Base-by-base conservation (phyloP, 495 filamentous ascomycete species). In the Trypethelium eluteriae region DNA sequence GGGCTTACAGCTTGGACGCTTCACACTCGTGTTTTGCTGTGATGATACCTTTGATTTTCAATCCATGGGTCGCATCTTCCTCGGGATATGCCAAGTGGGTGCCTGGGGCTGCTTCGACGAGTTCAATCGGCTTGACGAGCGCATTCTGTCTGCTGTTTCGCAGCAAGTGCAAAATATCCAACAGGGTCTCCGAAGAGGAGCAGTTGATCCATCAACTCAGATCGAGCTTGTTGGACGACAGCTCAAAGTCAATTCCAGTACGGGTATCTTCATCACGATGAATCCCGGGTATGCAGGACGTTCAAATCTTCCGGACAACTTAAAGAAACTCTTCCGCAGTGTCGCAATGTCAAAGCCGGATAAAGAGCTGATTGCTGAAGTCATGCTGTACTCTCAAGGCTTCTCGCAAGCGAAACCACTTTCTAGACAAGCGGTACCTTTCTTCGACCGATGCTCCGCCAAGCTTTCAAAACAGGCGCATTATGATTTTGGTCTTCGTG, bases 101-200 rank as follows among this genome's bases (percentile, higher is more conserved):
- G 94, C 94, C 14, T 99, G 94, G 94, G 94, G 94, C 75, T 99
- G 94, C 78, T 99, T 99, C 75, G 94, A 99, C 74, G 94, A 99
- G 78, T 99, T 99, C 82, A 99, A 99, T 75, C 88, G 94, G 81
- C 79, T 99, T 16, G 94, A 99, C 70, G 94, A 99, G 79, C 85
- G 93, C 64, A 99, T 99, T 68, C 77, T 99, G 65, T 98, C 95
- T 35, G 94, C 94, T 39, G 94, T 99, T 6, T 99, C 94, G 36
- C 94, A 99, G 74, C 95, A 98, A 74, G 92, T 99, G 16, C 94
- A 99, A 75, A 98, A 99, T 70, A 99, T 99, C 70, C 94, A 99
- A 74, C 85, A 97, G 68, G 94, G 94, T 67, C 81, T 99, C 62
- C 90, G 89, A 74, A 90, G 90, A 74, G 86, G 86, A 38, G 86